Conservation (phyloP, 2,329 filamentous ascomycete genomes). For the Ascochyta viciae-villosae region DNA sequence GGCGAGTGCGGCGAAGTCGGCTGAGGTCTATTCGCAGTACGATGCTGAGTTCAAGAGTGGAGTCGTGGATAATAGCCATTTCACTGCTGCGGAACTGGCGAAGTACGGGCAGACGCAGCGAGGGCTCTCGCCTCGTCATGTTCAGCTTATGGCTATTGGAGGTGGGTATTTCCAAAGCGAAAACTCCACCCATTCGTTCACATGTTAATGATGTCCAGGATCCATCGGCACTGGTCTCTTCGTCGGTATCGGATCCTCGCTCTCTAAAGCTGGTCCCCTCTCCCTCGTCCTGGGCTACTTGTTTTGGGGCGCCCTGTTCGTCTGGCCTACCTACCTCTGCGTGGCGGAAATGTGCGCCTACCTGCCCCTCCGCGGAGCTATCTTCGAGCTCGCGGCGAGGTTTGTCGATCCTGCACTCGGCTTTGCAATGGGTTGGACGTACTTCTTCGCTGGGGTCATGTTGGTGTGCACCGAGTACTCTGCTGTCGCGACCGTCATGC, state of each 20-base stretch:
- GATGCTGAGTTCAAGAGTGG: slow-evolving; percentile 11
- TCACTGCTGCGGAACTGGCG: slow-evolving; percentile 15
- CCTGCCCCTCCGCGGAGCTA: slow-evolving; percentile 76
- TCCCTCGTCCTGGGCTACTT: slow-evolving; percentile 75
- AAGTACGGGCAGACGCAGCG: slow-evolving; percentile 34
- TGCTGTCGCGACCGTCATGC: slow-evolving; percentile 47
- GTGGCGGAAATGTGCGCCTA: slow-evolving; percentile 84
- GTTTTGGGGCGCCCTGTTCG: slow-evolving; percentile 53
- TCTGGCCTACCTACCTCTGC: slow-evolving; percentile 62
- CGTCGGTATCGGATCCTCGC: slow-evolving; percentile 63
- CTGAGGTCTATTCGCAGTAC: slow-evolving; percentile 8
- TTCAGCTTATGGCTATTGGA: slow-evolving; percentile 69
- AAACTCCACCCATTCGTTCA: background rate
- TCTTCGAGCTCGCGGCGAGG: slow-evolving; percentile 77
- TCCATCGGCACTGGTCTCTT: slow-evolving; percentile 75
- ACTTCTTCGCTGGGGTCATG: slow-evolving; percentile 61
- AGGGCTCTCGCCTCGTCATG: slow-evolving; percentile 57
- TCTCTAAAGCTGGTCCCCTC: slow-evolving; percentile 57
- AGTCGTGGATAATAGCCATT: slow-evolving; percentile 11
- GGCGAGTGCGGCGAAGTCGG: slow-evolving; percentile 1
- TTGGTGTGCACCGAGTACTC: slow-evolving; percentile 30
- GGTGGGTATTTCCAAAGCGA: background rate
- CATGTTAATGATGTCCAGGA: slow-evolving; percentile 53
- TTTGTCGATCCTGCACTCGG: slow-evolving; percentile 81
- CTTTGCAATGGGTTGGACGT: slow-evolving; percentile 71